A percentile compares a stretch with the other conserved stretches of the same genome.
Conservation (phyloP, 345 rosid species). For the Dovyalis caffra region DNA sequence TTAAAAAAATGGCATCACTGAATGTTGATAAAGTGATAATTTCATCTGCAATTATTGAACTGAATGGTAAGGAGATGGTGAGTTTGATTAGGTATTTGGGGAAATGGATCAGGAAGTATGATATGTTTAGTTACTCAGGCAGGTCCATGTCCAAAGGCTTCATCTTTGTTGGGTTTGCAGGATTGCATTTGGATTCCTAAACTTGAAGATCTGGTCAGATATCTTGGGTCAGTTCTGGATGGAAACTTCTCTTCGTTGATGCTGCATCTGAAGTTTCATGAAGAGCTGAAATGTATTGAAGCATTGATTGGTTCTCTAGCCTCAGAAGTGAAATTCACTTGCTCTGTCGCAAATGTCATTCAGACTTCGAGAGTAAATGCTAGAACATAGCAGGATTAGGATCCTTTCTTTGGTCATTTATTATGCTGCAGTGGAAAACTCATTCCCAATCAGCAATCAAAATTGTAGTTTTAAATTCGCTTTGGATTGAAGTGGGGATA, state of each 20-base stretch:
- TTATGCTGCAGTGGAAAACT: background rate
- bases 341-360: constrained; percentile 36
- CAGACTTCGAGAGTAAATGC: constrained; percentile 45
- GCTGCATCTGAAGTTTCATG: constrained; percentile 58
- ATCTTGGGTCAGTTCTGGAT: constrained; percentile 58
- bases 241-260: constrained; percentile 69
- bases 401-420: background rate
- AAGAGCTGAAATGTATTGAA: constrained; percentile 58
- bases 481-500: background rate
- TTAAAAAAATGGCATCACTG: constrained; percentile 51
- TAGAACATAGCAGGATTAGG: constrained; percentile 31
- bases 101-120: constrained; percentile 78
- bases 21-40: constrained; percentile 61
- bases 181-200: constrained; percentile 80
- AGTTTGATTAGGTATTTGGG: constrained; percentile 58
- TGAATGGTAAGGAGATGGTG: constrained; percentile 64
- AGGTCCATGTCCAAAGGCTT: constrained; percentile 66
- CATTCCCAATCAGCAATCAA: background rate
- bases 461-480: background rate
- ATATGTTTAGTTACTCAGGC: constrained; percentile 77
- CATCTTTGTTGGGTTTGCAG: constrained; percentile 44
- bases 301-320: constrained; percentile 52
- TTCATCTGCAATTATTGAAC: constrained; percentile 53
- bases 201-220: constrained; percentile 60
- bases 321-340: constrained; percentile 57